Evolutionary conservation across 2,329 filamentous ascomycete genomes (phyloP).

Genomic region (Cladosporium sp.): DNA sequence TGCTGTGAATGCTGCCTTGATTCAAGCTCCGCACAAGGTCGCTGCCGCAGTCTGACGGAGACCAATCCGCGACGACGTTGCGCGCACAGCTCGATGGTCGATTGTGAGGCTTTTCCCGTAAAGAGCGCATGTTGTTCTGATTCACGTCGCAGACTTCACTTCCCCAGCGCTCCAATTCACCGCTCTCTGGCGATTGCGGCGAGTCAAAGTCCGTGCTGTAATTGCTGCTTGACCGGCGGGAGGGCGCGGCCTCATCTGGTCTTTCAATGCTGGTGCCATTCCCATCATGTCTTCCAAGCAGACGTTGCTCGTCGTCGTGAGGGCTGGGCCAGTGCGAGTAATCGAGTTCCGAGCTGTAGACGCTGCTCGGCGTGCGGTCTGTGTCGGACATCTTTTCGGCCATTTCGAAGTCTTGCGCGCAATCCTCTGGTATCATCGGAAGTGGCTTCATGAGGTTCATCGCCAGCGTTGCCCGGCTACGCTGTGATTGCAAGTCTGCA

Average conservation of each 20-base stretch:
- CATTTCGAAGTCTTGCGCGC: neutral
- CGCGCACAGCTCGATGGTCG: neutral
- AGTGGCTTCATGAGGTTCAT: constrained; percentile 1
- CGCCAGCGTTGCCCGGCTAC: neutral
- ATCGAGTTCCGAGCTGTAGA: neutral
- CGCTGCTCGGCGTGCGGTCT: neutral
- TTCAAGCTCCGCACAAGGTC: neutral
- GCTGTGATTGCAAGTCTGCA: constrained; percentile 1
- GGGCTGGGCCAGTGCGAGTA: neutral
- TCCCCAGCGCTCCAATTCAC: neutral
- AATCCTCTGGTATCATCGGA: constrained; percentile 4
- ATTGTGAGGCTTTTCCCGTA: neutral
- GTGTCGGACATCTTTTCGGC: neutral
- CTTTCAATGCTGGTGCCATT: neutral
- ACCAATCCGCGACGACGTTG: neutral
- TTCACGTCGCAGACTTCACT: neutral
- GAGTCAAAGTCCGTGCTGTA: constrained; percentile 4
- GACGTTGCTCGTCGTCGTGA: neutral
- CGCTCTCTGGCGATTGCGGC: neutral
- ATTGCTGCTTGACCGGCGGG: neutral
- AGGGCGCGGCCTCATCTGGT: neutral
- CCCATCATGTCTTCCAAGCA: neutral
- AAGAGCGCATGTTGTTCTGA: neutral
- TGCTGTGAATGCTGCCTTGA: constrained; percentile 3
- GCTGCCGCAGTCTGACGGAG: neutral